These are phyloP conservation scores for Cladophialophora bantiana DNA, from an alignment of 2,329 filamentous ascomycete species.

Conservation along the genomic window DNA sequence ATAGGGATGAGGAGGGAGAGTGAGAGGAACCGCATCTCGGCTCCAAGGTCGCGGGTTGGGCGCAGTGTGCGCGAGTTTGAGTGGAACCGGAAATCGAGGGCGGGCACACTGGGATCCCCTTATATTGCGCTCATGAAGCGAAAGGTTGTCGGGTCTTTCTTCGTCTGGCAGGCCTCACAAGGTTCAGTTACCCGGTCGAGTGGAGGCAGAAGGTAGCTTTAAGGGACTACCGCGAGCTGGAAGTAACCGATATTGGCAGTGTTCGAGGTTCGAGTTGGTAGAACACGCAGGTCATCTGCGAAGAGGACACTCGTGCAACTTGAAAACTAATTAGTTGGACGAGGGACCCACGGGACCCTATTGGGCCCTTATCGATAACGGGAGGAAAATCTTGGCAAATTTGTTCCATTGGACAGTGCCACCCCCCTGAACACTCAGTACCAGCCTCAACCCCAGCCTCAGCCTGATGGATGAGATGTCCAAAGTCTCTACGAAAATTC, in stretches of 20 bases:
- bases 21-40: constrained; percentile 57
- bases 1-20: constrained; percentile 86
- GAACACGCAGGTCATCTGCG: background rate
- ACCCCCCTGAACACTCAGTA: too few relatives aligned
- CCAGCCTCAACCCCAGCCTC: too few relatives aligned
- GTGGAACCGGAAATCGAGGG: background rate
- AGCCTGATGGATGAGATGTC: too few relatives aligned
- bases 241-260: background rate
- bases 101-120: background rate
- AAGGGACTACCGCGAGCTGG: background rate
- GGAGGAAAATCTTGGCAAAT: constrained; percentile 1
- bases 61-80: background rate
- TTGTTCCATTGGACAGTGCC: background rate
- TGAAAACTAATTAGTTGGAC: background rate
- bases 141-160: background rate
- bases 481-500: too few relatives aligned
- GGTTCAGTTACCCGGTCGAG: background rate
- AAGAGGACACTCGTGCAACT: constrained; percentile 9
- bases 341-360: background rate
- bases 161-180: background rate
- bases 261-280: background rate
- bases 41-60: background rate
- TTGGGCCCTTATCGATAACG: constrained; percentile 1
- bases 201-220: background rate
- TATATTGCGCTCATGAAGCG: constrained; percentile 10